Evolutionary conservation across 2,329 filamentous ascomycete genomes (phyloP), one percentile per base, ranked within the genome.

Genomic region (Aspergillus luchuensis): DNA sequence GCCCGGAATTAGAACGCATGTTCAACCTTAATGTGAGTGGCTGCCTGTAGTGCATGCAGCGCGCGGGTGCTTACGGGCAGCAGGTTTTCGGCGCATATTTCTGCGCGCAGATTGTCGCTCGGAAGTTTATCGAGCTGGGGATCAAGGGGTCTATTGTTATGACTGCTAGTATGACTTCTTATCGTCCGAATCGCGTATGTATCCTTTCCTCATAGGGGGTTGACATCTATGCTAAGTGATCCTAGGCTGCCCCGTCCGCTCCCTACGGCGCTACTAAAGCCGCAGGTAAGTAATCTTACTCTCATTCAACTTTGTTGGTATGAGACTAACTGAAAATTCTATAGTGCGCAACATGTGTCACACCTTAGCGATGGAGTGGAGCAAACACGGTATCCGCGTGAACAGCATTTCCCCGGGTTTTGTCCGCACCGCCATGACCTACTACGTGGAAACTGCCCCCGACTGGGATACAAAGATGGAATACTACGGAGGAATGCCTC

Each of bases 401-500:
- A 83, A 83, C 73, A 75, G 72, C 23, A 73, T 84, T 47, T 81
- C 79, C 0, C 81, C 81, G 0, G 81, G 77, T 0, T 79, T 79
- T 45, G 72, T 80, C 5, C 66, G 71, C 72, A 67, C 80, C 0
- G 79, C 79, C 4, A 73, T 83, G 73, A 82, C 80, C 6, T 82
- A 81, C 67, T 82, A 80, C 65, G 82, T 86, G 5, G 77, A 80
- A 59, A 78, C 78, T n/a, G 75, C 78, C 15, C 80, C 82, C 0
- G 84, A 85, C 67, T 86, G 83, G 84, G 80, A 82, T 59, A 73
- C 78, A 62, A 82, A 86, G 73, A 79, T 86, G 74, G 81, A 84
- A 71, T 85, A 86, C 67, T 85, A 85, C 65, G 82, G 84, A 3
- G 83, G 83, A 3, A 85, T 86, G 77, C 83, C 82, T 10, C 73